Conservation (phyloP, 208 protist genomes). For the Trypanosoma theileri region DNA sequence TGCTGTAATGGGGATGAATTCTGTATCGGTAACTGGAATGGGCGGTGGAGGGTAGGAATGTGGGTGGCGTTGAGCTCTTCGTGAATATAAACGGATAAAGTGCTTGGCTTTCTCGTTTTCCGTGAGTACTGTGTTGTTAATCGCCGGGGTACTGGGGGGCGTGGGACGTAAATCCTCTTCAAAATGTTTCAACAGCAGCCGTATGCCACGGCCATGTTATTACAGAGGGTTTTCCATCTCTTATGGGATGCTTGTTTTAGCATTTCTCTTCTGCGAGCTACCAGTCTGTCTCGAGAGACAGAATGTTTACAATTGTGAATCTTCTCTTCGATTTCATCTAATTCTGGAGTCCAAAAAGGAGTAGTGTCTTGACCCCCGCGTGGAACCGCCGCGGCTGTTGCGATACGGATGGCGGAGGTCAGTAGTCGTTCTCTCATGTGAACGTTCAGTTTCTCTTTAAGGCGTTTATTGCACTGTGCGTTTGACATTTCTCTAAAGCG, state of each 20-base stretch:
- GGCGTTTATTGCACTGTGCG: neutral
- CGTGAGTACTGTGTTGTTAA: neutral
- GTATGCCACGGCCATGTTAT: neutral
- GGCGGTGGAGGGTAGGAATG: neutral
- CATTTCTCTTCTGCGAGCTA: slow-evolving; percentile 10
- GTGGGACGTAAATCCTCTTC: slow-evolving; percentile 3
- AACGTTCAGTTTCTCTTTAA: neutral
- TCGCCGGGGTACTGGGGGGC: neutral
- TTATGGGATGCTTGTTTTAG: slow-evolving; percentile 1
- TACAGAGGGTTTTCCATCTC: neutral
- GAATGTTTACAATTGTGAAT: neutral
- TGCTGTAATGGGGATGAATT: neutral
- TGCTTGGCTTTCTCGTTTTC: neutral
- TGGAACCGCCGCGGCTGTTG: neutral
- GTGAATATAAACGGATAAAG: neutral
- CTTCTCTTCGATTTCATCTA: neutral
- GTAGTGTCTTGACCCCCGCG: neutral
- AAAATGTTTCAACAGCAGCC: slow-evolving; percentile 11
- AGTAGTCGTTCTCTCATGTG: neutral
- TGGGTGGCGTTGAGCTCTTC: neutral
- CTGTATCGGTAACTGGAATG: neutral
- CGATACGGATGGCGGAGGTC: slow-evolving; percentile 2
- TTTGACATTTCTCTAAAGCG: neutral
- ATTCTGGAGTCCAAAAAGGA: slow-evolving; percentile 5
- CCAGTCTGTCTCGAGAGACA: neutral